A percentile compares a stretch with the other conserved stretches of the same genome.
phyloP scores from a whole-genome alignment of 257 asterid species.

The Gentiana macrophylla region DNA sequence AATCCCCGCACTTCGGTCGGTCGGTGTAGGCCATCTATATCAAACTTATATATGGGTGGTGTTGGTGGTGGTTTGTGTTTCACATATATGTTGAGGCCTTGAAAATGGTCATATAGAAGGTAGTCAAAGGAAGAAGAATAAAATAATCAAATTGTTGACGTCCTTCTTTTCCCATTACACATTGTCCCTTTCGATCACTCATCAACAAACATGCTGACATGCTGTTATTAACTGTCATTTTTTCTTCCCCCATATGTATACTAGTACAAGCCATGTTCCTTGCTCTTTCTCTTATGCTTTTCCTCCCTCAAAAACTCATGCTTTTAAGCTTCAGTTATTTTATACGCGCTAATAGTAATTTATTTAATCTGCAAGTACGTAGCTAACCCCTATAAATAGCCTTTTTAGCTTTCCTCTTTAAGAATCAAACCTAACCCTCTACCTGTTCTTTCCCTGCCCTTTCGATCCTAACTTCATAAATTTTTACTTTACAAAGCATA shows the following conservation, averaged over 20 bases:
- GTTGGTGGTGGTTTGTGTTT: no score
- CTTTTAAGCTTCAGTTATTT: conserved; percentile 4
- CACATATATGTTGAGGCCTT: no score
- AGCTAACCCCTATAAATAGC: background rate
- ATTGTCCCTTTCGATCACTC: conserved; percentile 13
- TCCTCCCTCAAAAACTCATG: conserved; percentile 13
- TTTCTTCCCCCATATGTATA: background rate
- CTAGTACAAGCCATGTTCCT: background rate
- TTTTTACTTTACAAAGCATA: background rate
- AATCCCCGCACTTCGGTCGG: no score
- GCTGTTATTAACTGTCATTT: background rate
- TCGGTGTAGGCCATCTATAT: no score
- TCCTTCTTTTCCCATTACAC: background rate
- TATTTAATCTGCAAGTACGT: conserved; percentile 1
- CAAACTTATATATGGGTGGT: no score
- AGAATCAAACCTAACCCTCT: background rate
- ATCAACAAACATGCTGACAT: conserved; percentile 12
- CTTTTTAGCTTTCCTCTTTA: no score
- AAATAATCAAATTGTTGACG: no score
- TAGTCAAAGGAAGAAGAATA: no score
- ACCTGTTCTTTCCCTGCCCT: background rate
- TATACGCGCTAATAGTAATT: no score
- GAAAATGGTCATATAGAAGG: no score
- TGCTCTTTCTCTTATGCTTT: conserved; percentile 15
- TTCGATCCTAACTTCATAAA: background rate